Conservation (phyloP, 1,139 yeast species). For the Magnusiomyces sp. region DNA sequence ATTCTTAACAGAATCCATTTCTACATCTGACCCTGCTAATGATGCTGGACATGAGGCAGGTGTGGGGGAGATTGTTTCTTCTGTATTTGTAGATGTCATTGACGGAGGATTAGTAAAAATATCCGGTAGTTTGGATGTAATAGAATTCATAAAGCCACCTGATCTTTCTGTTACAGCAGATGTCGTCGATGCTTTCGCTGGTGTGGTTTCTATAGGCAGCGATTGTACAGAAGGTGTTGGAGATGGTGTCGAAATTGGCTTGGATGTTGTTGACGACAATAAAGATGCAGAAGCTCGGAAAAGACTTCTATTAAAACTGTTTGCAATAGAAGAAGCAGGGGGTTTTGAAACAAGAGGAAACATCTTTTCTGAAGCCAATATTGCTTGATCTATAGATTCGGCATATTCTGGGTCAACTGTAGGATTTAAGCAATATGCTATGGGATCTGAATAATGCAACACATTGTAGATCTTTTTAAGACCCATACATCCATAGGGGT, state of each 20-base stretch:
- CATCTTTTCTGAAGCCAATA: conserved; percentile 23
- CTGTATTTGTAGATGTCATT: too few species aligned
- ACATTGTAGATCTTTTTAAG: conserved; percentile 34
- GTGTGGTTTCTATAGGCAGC: conserved; percentile 4
- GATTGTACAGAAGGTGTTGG: too few species aligned
- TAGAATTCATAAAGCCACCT: conserved; percentile 7
- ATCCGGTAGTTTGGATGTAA: conserved; percentile 4
- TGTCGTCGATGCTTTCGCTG: conserved; percentile 1
- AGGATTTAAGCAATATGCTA: background rate
- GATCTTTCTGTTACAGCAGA: too few species aligned
- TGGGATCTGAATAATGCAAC: conserved; percentile 32
- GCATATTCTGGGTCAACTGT: conserved; percentile 20
- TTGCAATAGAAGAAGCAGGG: conserved; percentile 1
- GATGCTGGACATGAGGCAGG: too few species aligned
- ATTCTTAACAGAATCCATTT: too few species aligned
- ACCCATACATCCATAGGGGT: conserved; percentile 34
- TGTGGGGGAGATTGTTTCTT: too few species aligned
- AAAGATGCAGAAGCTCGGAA: too few species aligned
- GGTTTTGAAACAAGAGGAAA: conserved; percentile 17
- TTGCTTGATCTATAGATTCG: conserved; percentile 23
- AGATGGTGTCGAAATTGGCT: too few species aligned
- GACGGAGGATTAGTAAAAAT: too few species aligned
- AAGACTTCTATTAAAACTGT: conserved; percentile 5
- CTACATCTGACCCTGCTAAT: too few species aligned
- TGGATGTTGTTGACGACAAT: too few species aligned